Base-by-base conservation (phyloP, 306 rosid species). In the Corylus avellana region DNA sequence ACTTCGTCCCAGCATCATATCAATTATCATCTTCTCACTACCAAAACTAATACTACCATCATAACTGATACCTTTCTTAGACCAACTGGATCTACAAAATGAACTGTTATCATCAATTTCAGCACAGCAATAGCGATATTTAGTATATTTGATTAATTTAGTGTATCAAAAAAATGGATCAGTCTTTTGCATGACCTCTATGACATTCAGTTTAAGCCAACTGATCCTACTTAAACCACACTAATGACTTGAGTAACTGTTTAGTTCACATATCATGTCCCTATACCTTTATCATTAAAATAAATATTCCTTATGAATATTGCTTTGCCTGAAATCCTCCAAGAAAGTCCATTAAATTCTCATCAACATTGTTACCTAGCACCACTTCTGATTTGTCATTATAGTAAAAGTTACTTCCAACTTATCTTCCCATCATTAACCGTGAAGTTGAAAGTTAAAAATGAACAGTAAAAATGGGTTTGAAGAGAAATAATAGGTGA, bases 301-400 rank as follows among this genome's bases (percentile, higher is more conserved):
- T 42, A 42, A 42, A 5, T 39, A 39, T 39, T 39, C 6, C 44
- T 47, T 25, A 58, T 22, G 49, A 42, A 66, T 42, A 67, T 17
- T 35, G 35, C 25, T 3, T 42, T 42, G 46, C 22, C 17, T n/a
- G 22, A 48, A 7, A 70, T n/a, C 10, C n/a, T 70, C 48, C 8
- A 51, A 46, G 39, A n/a, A 70, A 9, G 42, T 48, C 29, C 51
- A 70, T 1, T 22, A 74, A 37, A 66, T 37, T 44, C 77, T 53
- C 12, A 72, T 62, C 37, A 55, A 78, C 58, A 57, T 59, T 12
- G 55, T 84, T 56, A 56, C 77, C 63, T 68, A 73, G 73, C 73
- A 44, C 39, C 4, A 12, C 70, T 62, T 9, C 20, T 49, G 53
- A 7, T 1, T 49, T 12, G 17, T 49, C 7, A 69, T 11, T 12